A percentile compares a stretch with the other conserved stretches of the same genome.
Evolutionary conservation across 2,329 filamentous ascomycete genomes (phyloP).

Genomic region (Cryphonectria parasitica): DNA sequence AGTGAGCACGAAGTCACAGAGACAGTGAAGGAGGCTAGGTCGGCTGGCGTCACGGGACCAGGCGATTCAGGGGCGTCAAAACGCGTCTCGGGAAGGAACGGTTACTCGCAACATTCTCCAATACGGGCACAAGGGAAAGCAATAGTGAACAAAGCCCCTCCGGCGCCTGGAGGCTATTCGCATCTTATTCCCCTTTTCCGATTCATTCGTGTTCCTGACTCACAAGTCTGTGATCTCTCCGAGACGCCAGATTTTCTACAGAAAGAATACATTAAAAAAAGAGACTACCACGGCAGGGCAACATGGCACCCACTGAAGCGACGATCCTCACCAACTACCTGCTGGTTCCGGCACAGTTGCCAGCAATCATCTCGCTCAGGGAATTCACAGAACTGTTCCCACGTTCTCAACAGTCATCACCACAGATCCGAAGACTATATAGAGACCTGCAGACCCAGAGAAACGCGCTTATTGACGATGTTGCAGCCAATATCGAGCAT

Average conservation of each 20-base stretch:
- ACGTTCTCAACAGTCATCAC: constrained; percentile 63
- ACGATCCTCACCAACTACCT: constrained; percentile 79
- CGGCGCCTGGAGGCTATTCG: not conserved
- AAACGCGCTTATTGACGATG: constrained; percentile 67
- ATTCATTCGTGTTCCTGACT: not conserved
- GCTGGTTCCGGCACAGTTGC: constrained; percentile 73
- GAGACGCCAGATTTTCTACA: too few relatives aligned
- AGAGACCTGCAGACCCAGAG: constrained; percentile 78
- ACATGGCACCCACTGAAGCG: constrained; percentile 74
- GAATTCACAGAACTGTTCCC: constrained; percentile 82
- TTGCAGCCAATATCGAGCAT: constrained; percentile 66
- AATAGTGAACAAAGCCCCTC: not conserved
- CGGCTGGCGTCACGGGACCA: constrained; percentile 28
- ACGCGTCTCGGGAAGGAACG: constrained; percentile 23
- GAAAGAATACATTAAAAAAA: too few relatives aligned
- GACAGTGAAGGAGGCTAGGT: constrained; percentile 10
- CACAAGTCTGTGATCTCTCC: not conserved
- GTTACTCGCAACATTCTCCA: not conserved
- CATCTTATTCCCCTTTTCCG: not conserved
- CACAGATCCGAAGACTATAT: constrained; percentile 73
- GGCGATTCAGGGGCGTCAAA: constrained; percentile 19
- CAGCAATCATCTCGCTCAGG: constrained; percentile 71
- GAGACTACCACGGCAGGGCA: constrained; percentile 24
- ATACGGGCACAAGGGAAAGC: not conserved
- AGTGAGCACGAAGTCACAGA: constrained; percentile 13